Evolutionary conservation across 805 yeast genomes (phyloP), one percentile per base, ranked within the genome.

Genomic region (Myxozyma vanderwaltii): DNA sequence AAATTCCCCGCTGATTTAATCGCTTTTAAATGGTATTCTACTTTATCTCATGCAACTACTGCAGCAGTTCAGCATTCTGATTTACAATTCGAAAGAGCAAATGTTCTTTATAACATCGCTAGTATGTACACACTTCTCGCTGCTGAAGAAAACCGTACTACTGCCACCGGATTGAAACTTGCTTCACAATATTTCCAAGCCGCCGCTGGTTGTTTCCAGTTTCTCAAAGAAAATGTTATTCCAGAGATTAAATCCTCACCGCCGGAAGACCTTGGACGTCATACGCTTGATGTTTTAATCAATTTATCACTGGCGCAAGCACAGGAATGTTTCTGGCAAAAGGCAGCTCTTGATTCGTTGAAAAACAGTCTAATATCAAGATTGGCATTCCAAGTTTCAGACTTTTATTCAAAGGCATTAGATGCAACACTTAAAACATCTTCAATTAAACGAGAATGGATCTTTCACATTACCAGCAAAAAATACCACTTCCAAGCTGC

Each of bases 321-420:
- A 0, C 96, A 91, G 72, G 97, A 91, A 69, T 79, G 83, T 12
- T 83, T 86, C 51, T 91, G 97, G 96, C 83, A 81, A 49, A 85
- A 85, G 67, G 90, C 96, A 0, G 72, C 77, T 0, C 71, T 73
- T 17, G 75, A 72, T 23, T 74, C 76, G 12, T 68, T 82, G 67
- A 86, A 84, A 66, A 84, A 87, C 68, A 75, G 86, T 0, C 75
- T 84, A 3, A 73, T 91, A 2, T 79, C 94, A 0, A 82, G 83
- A 65, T 72, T 91, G 46, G 81, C 96, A 0, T 71, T 76, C 4
- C 89, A 86, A 67, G 86, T 84, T 0, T 76, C 88, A 0, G 78
- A 78, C 1, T 82, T 75, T 56, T 91, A 90, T 67, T 67, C 71
- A 1, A 65, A 72, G 23, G 80, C 89, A 0, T 69, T 77, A 4